A percentile compares a stretch with the other conserved stretches of the same genome.
phyloP scores from a whole-genome alignment of 768 basidiomycete species.

The Auriscalpium microsporum region DNA sequence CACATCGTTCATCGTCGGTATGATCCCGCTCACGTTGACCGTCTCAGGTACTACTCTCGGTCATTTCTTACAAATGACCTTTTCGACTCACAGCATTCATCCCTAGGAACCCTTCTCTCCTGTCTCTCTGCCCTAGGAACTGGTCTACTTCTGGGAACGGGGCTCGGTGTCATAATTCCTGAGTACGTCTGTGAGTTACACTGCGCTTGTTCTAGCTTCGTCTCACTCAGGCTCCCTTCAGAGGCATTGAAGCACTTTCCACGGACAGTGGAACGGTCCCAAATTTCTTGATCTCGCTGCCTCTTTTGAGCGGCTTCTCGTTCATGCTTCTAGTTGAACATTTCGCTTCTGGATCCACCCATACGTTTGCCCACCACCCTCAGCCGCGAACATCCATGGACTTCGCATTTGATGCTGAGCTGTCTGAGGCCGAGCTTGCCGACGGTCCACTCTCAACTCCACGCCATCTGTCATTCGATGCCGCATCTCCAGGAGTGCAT shows the following conservation, averaged over 20 bases:
- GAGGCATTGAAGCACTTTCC: slow-evolving; percentile 63
- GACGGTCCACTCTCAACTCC: slow-evolving; percentile 13
- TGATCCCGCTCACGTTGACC: slow-evolving; percentile 64
- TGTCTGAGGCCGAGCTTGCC: slow-evolving; percentile 47
- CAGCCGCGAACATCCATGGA: slow-evolving; percentile 23
- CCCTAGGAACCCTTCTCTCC: slow-evolving; percentile 32
- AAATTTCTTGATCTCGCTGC: slow-evolving; percentile 40
- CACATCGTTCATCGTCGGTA: slow-evolving; percentile 60
- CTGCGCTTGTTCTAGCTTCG: not conserved
- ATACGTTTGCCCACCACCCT: slow-evolving; percentile 39
- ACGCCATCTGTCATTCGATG: not conserved
- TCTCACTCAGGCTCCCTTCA: slow-evolving; percentile 20
- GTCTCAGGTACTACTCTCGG: slow-evolving; percentile 49
- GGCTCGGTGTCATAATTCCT: slow-evolving; percentile 86
- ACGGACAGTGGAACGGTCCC: not conserved
- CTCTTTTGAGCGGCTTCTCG: slow-evolving; percentile 52
- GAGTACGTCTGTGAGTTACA: slow-evolving; percentile 50
- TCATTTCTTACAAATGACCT: not conserved
- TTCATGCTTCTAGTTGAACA: slow-evolving; percentile 68
- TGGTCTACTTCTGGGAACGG: slow-evolving; percentile 83
- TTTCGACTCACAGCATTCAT: slow-evolving; percentile 3
- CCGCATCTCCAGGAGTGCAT: slow-evolving; percentile 8
- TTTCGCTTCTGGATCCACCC: slow-evolving; percentile 25
- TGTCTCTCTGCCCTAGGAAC: slow-evolving; percentile 56
- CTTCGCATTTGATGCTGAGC: slow-evolving; percentile 54